These are phyloP conservation scores for Leishmania tropica DNA, from an alignment of 208 protist genomes.

Conservation along the genomic window DNA sequence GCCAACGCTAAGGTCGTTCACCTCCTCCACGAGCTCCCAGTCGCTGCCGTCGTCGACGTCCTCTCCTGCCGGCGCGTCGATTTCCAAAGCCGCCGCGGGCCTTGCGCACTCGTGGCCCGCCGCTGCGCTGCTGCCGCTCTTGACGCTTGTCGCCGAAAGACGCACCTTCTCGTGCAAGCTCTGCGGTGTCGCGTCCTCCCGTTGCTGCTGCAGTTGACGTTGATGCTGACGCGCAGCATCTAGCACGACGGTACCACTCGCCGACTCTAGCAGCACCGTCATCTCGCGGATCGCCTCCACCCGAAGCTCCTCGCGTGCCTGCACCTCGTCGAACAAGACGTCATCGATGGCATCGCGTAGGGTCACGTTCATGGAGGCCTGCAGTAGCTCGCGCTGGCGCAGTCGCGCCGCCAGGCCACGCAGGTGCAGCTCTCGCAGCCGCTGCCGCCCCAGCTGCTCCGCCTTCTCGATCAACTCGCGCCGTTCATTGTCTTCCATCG, in stretches of 20 bases:
- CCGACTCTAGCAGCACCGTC: constrained; percentile 19
- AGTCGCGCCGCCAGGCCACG: constrained; percentile 27
- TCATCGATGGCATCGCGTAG: constrained; percentile 22
- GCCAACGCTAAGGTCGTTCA: background rate
- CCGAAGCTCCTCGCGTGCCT: constrained; percentile 20
- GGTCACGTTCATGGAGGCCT: background rate
- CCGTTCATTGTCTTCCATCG: constrained; percentile 23
- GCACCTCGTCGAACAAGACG: constrained; percentile 14
- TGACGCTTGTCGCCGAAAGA: background rate
- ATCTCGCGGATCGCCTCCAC: constrained; percentile 21
- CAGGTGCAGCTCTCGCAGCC: constrained; percentile 22
- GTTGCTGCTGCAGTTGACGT: background rate
- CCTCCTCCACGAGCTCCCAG: constrained; percentile 3
- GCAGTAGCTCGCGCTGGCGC: constrained; percentile 23
- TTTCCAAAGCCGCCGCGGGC: background rate
- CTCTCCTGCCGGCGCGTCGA: background rate
- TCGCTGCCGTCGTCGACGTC: constrained; percentile 4
- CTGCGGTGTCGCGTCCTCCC: background rate
- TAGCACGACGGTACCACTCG: constrained; percentile 22
- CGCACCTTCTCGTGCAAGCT: background rate
- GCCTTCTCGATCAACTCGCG: constrained; percentile 17
- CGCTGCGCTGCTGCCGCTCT: background rate
- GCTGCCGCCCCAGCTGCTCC: constrained; percentile 17
- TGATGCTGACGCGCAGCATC: background rate
- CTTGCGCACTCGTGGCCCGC: background rate